These are phyloP conservation scores for Geotrichum fermentans DNA, from an alignment of 1,139 yeast species.

Conservation along the genomic window DNA sequence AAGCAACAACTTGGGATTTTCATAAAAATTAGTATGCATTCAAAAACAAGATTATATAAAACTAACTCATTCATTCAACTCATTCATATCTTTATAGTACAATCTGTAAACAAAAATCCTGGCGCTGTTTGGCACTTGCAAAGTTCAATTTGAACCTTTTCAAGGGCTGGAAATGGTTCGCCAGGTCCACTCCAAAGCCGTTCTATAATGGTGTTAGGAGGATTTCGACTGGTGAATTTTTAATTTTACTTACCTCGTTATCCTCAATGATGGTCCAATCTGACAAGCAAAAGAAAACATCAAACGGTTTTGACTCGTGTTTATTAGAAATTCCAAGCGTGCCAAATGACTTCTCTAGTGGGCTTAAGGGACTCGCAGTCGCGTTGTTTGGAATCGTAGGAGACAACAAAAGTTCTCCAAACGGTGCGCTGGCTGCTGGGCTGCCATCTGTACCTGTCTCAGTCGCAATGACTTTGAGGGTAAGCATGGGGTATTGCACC, in stretches of 20 bases:
- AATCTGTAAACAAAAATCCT: conserved; percentile 6
- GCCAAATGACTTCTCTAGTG: background rate
- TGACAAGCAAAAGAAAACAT: conserved; percentile 4
- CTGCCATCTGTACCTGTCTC: background rate
- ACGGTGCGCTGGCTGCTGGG: background rate
- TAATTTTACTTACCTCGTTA: conserved; percentile 1
- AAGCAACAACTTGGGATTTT: no score
- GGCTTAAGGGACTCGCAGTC: background rate
- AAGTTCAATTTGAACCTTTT: background rate
- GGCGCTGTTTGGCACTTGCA: conserved; percentile 7
- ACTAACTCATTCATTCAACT: no score
- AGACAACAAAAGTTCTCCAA: background rate
- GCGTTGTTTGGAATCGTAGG: background rate
- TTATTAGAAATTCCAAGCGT: background rate
- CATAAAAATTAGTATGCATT: no score
- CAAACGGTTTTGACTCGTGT: background rate
- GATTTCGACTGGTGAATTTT: background rate
- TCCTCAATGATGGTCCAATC: conserved; percentile 8
- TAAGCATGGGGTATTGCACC: conserved; percentile 5
- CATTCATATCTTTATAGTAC: background rate
- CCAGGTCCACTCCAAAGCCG: background rate
- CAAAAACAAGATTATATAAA: no score
- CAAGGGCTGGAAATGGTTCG: background rate
- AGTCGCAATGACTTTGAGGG: conserved; percentile 6
- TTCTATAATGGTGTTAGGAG: no score